Evolutionary conservation across 2,329 filamentous ascomycete species (phyloP), one percentile per base, ranked within the genome.

Genomic region (Penicillium sp.): DNA sequence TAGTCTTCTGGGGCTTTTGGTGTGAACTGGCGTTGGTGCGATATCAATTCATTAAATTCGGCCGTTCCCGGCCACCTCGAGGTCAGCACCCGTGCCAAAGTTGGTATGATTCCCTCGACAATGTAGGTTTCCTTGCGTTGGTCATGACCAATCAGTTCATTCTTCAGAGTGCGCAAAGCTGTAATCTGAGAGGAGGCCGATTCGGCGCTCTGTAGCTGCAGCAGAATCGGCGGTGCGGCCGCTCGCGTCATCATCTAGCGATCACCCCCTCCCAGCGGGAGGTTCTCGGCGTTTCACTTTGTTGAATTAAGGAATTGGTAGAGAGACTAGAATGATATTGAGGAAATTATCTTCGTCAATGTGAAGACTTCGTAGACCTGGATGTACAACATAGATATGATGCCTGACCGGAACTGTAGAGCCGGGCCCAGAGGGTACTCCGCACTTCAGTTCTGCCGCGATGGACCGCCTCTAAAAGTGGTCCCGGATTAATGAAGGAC

Each of bases 91-190:
- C 74, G 78, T 76, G 66, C 74, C 40, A 89, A 74, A 51, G 85
- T 73, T 37, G 80, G 78, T 29, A 85, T 80, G 49, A 90, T 78
- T 35, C 93, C 93, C 54, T 85, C 78, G 57, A 80, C 81, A 41
- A 97, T 82, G 80, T 88, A 93, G 56, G 85, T 77, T 75, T 93
- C 89, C 76, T 99, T 99, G 73, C 88, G 88, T 73, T 93, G 87
- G 35, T 89, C 83, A 74, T 97, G 91, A 25, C 94, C 94, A 59
- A 96, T 86, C 48, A 96, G 84, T 62, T 94, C 89, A 74, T 96
- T 94, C 79, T 96, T 97, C 31, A 99, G 79, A 42, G 82, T 80
- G 63, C 87, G 86, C 45, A 97, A 81, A 50, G 87, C 84, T 27
- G 81, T 78, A 41, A 84, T 69, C 60, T 75, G 77, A 47, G 70